Conservation (phyloP, 164 flowering plant genomes). For the Cinnamomum micranthum region DNA sequence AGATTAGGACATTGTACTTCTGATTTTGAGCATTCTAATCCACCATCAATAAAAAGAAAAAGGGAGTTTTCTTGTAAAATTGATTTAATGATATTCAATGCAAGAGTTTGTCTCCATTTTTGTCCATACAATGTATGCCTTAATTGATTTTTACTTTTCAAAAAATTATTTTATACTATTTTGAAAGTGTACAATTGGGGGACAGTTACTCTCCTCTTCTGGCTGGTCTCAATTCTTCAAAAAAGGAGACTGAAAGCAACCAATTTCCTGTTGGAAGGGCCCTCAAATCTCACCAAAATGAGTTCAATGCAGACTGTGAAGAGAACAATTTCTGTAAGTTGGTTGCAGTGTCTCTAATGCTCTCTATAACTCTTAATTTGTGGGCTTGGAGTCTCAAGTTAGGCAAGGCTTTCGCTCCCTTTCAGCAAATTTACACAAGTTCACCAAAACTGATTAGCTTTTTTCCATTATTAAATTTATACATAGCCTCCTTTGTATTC, state of each 20-base stretch:
- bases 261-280: neutral
- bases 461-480: neutral
- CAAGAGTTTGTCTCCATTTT: too few species aligned
- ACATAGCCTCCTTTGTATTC: too few species aligned
- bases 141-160: too few species aligned
- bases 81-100: too few species aligned
- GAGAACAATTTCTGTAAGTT: constrained; percentile 3
- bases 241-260: too few species aligned
- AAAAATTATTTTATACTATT: too few species aligned
- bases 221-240: neutral
- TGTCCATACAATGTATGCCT: too few species aligned
- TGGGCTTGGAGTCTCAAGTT: constrained; percentile 5
- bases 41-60: too few species aligned
- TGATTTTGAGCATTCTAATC: too few species aligned
- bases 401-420: constrained; percentile 7
- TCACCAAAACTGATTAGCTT: constrained; percentile 15
- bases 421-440: neutral
- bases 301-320: constrained; percentile 1
- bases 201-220: neutral
- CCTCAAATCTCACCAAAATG: neutral
- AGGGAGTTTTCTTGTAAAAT: too few species aligned
- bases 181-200: too few species aligned
- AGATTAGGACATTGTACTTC: too few species aligned
- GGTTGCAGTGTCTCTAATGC: constrained; percentile 4
- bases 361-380: constrained; percentile 7